Evolutionary conservation across 768 basidiomycete species (phyloP), one percentile per base, ranked within the genome.

Genomic region (Dioszegia aurantiaca): DNA sequence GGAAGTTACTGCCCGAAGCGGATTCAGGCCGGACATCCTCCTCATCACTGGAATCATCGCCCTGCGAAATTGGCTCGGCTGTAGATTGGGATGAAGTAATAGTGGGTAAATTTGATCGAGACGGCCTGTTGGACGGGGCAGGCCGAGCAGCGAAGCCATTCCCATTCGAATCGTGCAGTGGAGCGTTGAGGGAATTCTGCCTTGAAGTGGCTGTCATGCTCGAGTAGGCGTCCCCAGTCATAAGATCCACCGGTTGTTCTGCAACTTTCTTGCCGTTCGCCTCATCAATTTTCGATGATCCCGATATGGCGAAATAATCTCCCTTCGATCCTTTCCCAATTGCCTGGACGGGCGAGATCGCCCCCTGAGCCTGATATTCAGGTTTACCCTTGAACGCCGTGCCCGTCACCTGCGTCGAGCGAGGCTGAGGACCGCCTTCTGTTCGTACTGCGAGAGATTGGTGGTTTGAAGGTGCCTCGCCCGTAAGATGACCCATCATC

Each of bases 371-470:
- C 33, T 33, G 33, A 14, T 33, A n/a, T n/a, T n/a, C n/a, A n/a
- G n/a, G n/a, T n/a, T n/a, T n/a, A n/a, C 36, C 55, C 36, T 65
- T 71, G 65, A 77, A 77, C 11, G 73, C 73, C 12, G 75, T 72
- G 2, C 75, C 75, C 1, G 75, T 75, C 21, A 75, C 75, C n/a
- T 77, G 69, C 11, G 70, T 77, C 10, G 73, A 75, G 31, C 71
- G 61, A 40, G 74, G 62, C 43, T 67, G 69, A 28, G 64, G 69
- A 21, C 30, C 54, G 24, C 36, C 24, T n/a, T 42, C 48, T n/a
- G 41, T 19, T 31, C 59, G 26, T 17, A 45, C 37, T 36, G 45
- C n/a, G 5, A 39, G 39, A 2, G 54, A 30, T 30, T 49, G 60
- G 58, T 19, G 58, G 42, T 39, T 62, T 10, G 40, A 62, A 56